Base-by-base conservation (phyloP, 495 filamentous ascomycete species). In the Tuber melanosporum region DNA sequence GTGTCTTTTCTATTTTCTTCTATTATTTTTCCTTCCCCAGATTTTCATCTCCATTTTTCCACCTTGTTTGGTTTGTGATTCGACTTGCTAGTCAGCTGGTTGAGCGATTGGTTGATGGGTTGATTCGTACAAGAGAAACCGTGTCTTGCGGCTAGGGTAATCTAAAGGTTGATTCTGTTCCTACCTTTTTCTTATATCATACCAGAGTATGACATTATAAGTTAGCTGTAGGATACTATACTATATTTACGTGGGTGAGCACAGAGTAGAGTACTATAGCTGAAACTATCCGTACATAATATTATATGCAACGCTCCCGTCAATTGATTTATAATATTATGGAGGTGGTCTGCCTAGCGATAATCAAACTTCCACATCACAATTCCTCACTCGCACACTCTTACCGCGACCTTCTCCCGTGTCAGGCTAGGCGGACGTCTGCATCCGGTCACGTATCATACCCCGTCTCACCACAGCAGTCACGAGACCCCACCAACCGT, bases 71-170 rank as follows among this genome's bases (percentile, higher is more conserved):
- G 32, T 32, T 66, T 19, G 57, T 19, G 57, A 6, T 66, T 66
- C 3, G 57, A 36, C n/a, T 19, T 14, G 57, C 32, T 66, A 0
- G 57, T 66, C 57, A 3, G 17, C 12, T 66, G 26, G 15, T 66
- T 32, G 57, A 36, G 12, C 32, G 57, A 66, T 66, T 66, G 57
- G 6, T 15, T 36, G 57, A 3, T 66, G 0, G 12, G 36, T 66
- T 62, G 52, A 62, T 62, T 62, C 46, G 26, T 62, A 19, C 2
- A 74, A 42, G n/a, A 45, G 36, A 71, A 75, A 72, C 57, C 71
- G 79, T 71, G 75, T 75, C 80, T 80, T 80, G 77, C 77, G 79
- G 78, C 76, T 66, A 36, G 57, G 57, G 14, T 66, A 32, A 32
- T 66, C 26, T 66, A 66, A 36, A 17, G 57, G 57, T 5, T 66